Evolutionary conservation across 345 rosid species (phyloP), one percentile per base, ranked within the genome.

Genomic region (Turritis glabra): DNA sequence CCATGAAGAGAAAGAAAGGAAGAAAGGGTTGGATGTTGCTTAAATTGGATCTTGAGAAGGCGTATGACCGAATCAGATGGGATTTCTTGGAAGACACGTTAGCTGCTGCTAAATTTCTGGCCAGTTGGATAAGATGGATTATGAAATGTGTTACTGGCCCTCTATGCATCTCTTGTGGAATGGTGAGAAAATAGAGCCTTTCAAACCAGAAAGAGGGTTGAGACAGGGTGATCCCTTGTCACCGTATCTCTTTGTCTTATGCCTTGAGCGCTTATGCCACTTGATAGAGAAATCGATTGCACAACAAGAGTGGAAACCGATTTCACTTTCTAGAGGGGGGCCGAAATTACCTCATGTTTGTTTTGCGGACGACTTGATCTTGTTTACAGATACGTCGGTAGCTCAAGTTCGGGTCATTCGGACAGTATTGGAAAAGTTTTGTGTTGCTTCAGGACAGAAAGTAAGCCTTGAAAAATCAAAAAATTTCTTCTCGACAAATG

Each of bases 61-160:
- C 40, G 0, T 35, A 35, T 11, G 40, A 35, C 1, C 41, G 41
- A 2, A 37, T 37, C 0, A 3, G 41, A 0, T 37, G 4, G 41
- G 41, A 37, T 37, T 37, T 37, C 3, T 3, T 37, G 1, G 4
- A 37, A 11, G 41, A 37, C 1, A 37, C 41, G 3, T 14, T 37
- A 10, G 5, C 0, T 4, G 13, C 5, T 0, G 41, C 14, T 1
- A 5, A 14, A 0, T 3, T 37, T 1, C 5, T 8, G 8, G 3
- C 1, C 1, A 11, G 13, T 1, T 37, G 41, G 41, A 10, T 0
- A 0, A 0, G 14, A 0, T 3, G 41, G 1, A 37, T 37, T 0
- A 37, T 37, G 41, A 1, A 37, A 4, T 37, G 41, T 11, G 41
- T 37, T 3, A 0, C 13, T 0, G 3, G 3, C 2, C 41, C 41